Conservation (phyloP, 1,139 yeast species). For the Meyerozyma smithsonii region DNA sequence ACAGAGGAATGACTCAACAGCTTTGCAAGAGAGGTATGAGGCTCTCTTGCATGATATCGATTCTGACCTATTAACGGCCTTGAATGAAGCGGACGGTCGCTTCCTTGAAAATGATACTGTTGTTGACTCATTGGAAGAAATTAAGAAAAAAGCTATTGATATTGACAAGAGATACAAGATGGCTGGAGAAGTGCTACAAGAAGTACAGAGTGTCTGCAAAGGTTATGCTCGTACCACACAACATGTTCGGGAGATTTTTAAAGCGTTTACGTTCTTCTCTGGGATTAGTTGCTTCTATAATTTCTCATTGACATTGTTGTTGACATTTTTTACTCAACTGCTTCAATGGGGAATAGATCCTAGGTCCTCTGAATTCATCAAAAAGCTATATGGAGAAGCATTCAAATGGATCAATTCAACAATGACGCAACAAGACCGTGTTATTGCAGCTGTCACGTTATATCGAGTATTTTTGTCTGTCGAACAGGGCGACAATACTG, state of each 20-base stretch:
- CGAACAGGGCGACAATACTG: background rate
- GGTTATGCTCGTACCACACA: slow-evolving; percentile 51
- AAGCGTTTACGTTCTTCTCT: slow-evolving; percentile 40
- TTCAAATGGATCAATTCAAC: slow-evolving; percentile 47
- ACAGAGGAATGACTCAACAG: slow-evolving; percentile 48
- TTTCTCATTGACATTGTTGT: slow-evolving; percentile 49
- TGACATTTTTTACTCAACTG: slow-evolving; percentile 35
- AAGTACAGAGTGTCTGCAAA: slow-evolving; percentile 45
- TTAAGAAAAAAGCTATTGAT: slow-evolving; percentile 59
- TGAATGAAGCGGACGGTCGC: slow-evolving; percentile 56
- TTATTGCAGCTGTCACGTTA: slow-evolving; percentile 40
- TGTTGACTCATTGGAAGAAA: slow-evolving; percentile 53
- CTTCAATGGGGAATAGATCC: slow-evolving; percentile 21
- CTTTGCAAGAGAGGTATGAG: slow-evolving; percentile 57
- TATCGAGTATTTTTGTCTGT: slow-evolving; percentile 8
- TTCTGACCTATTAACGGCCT: slow-evolving; percentile 50
- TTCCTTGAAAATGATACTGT: slow-evolving; percentile 66
- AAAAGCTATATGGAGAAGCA: slow-evolving; percentile 39
- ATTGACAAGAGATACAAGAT: slow-evolving; percentile 52
- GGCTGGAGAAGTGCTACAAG: slow-evolving; percentile 48
- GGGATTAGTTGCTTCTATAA: slow-evolving; percentile 49
- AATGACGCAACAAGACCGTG: slow-evolving; percentile 45
- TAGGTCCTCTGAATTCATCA: slow-evolving; percentile 22
- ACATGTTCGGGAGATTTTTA: slow-evolving; percentile 49
- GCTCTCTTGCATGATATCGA: slow-evolving; percentile 55